Evolutionary conservation across 805 yeast genomes (phyloP).

Genomic region (Ogataea methylovora): DNA sequence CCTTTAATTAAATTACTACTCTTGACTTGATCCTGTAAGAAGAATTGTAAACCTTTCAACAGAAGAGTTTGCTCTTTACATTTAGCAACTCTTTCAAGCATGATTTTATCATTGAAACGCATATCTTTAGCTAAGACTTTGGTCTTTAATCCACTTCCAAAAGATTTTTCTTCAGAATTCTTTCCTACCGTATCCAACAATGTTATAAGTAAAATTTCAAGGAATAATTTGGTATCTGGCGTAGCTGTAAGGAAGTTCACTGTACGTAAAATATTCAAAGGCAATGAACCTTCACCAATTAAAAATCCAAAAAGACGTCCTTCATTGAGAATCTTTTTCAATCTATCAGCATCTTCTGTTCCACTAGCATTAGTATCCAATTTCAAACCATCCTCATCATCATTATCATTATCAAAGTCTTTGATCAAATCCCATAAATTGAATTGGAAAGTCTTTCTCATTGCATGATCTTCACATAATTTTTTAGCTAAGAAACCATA

Average conservation of each 20-base stretch:
- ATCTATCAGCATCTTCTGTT: conserved; percentile 44
- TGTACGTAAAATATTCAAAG: conserved; percentile 65
- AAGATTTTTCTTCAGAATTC: conserved; percentile 43
- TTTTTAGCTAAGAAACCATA: conserved; percentile 75
- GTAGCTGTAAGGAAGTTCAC: conserved; percentile 65
- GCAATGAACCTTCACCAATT: conserved; percentile 65
- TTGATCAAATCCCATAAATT: conserved; percentile 80
- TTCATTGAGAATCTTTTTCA: conserved; percentile 57
- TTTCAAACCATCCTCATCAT: conserved; percentile 32
- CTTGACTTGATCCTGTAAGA: conserved; percentile 40
- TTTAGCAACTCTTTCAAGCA: conserved; percentile 33
- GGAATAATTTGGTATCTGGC: conserved; percentile 54
- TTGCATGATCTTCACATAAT: conserved; percentile 64
- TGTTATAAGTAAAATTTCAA: conserved; percentile 67
- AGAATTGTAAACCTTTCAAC: conserved; percentile 59
- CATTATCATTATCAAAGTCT: conserved; percentile 53
- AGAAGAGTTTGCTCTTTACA: conserved; percentile 52
- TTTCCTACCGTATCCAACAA: conserved; percentile 60
- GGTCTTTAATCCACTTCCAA: conserved; percentile 34
- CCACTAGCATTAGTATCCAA: conserved; percentile 20
- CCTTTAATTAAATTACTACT: conserved; percentile 43
- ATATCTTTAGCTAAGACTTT: conserved; percentile 22
- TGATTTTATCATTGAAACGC: conserved; percentile 24
- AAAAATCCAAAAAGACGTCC: conserved; percentile 78
- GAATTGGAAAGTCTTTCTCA: conserved; percentile 83